A percentile compares a stretch with the other conserved stretches of the same genome.
Conservation (phyloP, 192 early-diverging fungal genomes). For the Oehlia diaphana region DNA sequence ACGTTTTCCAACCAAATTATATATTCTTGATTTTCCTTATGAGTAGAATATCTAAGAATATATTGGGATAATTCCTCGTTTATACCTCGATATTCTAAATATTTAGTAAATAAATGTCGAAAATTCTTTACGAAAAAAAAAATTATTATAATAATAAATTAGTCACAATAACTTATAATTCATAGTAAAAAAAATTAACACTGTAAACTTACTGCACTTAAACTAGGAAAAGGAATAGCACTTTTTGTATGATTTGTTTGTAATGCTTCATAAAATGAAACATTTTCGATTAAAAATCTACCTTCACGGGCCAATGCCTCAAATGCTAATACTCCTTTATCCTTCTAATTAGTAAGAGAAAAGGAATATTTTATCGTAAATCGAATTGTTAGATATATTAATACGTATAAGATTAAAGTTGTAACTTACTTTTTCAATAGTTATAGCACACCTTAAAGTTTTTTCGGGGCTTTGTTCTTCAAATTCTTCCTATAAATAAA, state of each 20-base stretch:
- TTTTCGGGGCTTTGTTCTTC: neutral
- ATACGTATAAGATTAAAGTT: neutral
- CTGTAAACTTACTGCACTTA: neutral
- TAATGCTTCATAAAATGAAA: slow-evolving; percentile 62
- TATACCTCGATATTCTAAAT: neutral
- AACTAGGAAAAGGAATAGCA: neutral
- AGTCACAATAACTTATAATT: too few species aligned
- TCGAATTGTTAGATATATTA: neutral
- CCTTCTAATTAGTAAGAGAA: slow-evolving; percentile 40
- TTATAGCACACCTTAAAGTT: neutral
- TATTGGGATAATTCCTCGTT: neutral
- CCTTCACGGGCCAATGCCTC: slow-evolving; percentile 81
- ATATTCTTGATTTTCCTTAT: slow-evolving; percentile 10
- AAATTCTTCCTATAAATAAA: neutral
- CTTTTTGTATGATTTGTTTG: neutral
- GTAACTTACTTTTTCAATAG: neutral
- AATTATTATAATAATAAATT: too few species aligned
- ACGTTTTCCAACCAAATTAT: neutral
- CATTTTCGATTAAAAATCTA: slow-evolving; percentile 81
- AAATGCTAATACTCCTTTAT: slow-evolving; percentile 75
- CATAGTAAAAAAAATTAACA: neutral
- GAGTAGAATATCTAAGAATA: neutral
- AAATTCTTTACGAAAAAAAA: neutral
- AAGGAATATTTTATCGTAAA: neutral
- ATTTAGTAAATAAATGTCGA: neutral